Conservation (phyloP, 352 stramenopile genomes). For the Globisporangium iwayamae region DNA sequence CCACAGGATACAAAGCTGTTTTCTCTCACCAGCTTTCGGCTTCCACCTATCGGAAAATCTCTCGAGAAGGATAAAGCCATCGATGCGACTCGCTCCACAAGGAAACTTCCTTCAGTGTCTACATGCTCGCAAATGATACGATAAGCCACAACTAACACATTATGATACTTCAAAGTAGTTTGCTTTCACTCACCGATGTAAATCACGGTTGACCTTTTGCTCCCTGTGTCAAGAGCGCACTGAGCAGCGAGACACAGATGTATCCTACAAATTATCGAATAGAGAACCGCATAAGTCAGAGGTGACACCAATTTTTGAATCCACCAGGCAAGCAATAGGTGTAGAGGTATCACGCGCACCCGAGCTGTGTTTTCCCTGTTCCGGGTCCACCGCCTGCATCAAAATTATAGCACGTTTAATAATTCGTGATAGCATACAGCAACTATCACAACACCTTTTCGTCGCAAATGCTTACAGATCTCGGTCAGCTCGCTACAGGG, state of each 20-base stretch:
- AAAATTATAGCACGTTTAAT: neutral
- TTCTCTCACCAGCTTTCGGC: slow-evolving; percentile 27
- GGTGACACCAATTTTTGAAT: neutral
- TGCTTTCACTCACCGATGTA: slow-evolving; percentile 53
- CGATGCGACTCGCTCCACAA: slow-evolving; percentile 73
- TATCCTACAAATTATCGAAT: slow-evolving; percentile 31
- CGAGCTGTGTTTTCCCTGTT: slow-evolving; percentile 75
- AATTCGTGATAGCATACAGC: neutral
- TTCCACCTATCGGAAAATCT: slow-evolving; percentile 48
- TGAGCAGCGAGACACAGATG: slow-evolving; percentile 67
- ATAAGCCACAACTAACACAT: neutral
- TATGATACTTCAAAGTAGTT: neutral
- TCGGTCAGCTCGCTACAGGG: slow-evolving; percentile 71
- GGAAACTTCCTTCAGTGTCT: slow-evolving; percentile 93
- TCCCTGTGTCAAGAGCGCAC: slow-evolving; percentile 22
- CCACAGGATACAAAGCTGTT: slow-evolving; percentile 3
- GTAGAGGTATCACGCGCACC: slow-evolving; percentile 21
- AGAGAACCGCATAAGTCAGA: neutral
- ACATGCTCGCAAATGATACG: neutral
- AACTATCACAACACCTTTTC: neutral
- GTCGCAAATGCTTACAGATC: slow-evolving; percentile 42
- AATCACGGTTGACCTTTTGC: slow-evolving; percentile 24
- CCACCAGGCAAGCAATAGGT: neutral
- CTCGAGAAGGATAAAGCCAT: slow-evolving; percentile 83
- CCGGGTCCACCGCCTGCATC: slow-evolving; percentile 58